Evolutionary conservation across 202 grass and related monocot genomes (phyloP), one percentile per base, ranked within the genome.

Genomic region (Musa balbisiana): DNA sequence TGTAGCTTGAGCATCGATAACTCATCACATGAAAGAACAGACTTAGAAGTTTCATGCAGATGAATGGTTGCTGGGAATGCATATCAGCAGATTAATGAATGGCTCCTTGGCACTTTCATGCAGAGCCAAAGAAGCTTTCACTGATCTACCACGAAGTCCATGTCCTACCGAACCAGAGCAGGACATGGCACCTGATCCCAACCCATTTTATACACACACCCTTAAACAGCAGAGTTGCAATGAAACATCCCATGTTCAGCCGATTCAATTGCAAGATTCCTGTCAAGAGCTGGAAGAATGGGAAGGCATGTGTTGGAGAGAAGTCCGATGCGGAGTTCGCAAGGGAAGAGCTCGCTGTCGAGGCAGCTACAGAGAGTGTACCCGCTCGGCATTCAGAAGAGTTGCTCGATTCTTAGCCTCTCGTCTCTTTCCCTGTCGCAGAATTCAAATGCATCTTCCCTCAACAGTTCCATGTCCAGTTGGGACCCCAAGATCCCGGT

Each of bases 401-500:
- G 79, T 64, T 83, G 84, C 85, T 99, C 95, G 64, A 84, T 81
- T 54, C 89, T 92, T 50, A 88, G 91, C 16, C 84, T 95, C 54
- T 99, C 95, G 23, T 99, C 95, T 14, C 89, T 99, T 51, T 99
- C 95, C 2, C 70, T 99, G 51, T 99, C 95, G 15, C 95, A 99
- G 78, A 99, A 95, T 78, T 99, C 95, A 64, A 95, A 93, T 53
- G 95, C 91, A 55, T 99, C 95, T 1, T 99, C 95, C 3, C 78
- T 95, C 12, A 89, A 90, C 52, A 95, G 95, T 78, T 99, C 95
- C 9, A 88, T 95, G 78, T 87, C 80, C n/a, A 90, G 89, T 80
- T 99, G 95, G 95, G 95, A 99, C 79, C 84, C 83, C 8, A 99
- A 99, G 85, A 89, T 88, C 49, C 85, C 89, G 2, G 78, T 89